Base-by-base conservation (phyloP, 2,329 filamentous ascomycete species). In the Fusarium musae region DNA sequence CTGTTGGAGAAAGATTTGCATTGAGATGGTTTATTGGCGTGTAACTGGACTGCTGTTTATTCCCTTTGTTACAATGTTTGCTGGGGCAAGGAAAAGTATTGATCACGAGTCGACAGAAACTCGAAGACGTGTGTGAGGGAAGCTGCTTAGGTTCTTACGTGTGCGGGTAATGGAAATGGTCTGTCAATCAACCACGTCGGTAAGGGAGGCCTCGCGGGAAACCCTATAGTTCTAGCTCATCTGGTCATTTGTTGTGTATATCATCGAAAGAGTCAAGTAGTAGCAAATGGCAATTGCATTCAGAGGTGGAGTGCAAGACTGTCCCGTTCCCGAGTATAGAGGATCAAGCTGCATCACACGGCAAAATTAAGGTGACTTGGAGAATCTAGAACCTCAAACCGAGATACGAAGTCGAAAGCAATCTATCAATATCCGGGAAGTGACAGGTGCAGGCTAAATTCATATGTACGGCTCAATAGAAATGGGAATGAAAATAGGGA, bases 21-120 rank as follows among this genome's bases (percentile, higher is more conserved):
- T 43, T 43, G 30, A 43, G 54, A 36, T 40, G 34, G 30, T 32
- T 30, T 54, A 30, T 58, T 30, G 46, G 47, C 54, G 12, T 68
- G 37, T 39, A 36, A 39, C 21, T 43, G 26, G 42, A 34, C 44
- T 23, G 3, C 23, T 72, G 59, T 52, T 36, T 67, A 30, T 57
- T 67, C 19, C 28, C 56, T 50, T 53, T 53, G 23, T 58, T 50
- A 30, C 40, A 19, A 42, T 58, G 26, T 63, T 49, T 47, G 42
- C 34, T 44, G 50, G 16, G 49, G 47, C 39, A 44, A 40, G 66
- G 58, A 63, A 71, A 74, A 68, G 67, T 52, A 56, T 43, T 30
- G 32, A 47, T 36, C 36, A 17, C 16, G 42, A 58, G 46, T 56
- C 17, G 21, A 36, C 54, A 17, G 46, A 50, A 40, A 53, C n/a